A percentile compares a stretch with the other conserved stretches of the same genome.
phyloP scores from a whole-genome alignment of 1,284 basidiomycete genomes.

The Meira miltonrushii region DNA sequence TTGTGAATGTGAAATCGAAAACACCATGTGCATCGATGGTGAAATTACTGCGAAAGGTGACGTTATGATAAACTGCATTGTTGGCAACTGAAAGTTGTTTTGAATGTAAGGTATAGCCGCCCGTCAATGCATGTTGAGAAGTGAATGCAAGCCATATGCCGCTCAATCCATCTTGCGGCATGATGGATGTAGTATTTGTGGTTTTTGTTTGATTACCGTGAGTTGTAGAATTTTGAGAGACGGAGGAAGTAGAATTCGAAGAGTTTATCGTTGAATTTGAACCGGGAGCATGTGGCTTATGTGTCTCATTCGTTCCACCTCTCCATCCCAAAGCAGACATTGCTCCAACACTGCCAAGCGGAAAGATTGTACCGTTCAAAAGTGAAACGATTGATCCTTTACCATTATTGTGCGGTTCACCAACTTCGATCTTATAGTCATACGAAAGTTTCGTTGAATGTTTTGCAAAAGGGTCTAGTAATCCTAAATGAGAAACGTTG shows the following conservation, averaged over 20 bases:
- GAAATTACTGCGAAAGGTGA: slow-evolving; percentile 5
- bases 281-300: not conserved
- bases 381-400: not conserved
- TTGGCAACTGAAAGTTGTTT: slow-evolving; percentile 1
- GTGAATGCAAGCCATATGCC: slow-evolving; percentile 10
- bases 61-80: not conserved
- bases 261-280: not conserved
- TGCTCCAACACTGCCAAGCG: slow-evolving; percentile 5
- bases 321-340: slow-evolving; percentile 3
- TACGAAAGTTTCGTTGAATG: slow-evolving; percentile 1
- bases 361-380: slow-evolving; percentile 1
- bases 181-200: no score
- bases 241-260: not conserved
- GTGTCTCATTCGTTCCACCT: slow-evolving; percentile 1
- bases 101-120: not conserved
- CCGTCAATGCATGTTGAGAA: slow-evolving; percentile 5
- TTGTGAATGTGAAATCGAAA: not conserved
- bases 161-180: not conserved
- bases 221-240: not conserved
- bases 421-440: slow-evolving; percentile 6
- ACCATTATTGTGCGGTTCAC: slow-evolving; percentile 1
- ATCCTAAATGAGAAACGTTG: not conserved
- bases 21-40: not conserved
- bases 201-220: not conserved
- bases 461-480: slow-evolving; percentile 1